phyloP scores from a whole-genome alignment of 2,329 filamentous ascomycete genomes.

The Karstenula rhodostoma region DNA sequence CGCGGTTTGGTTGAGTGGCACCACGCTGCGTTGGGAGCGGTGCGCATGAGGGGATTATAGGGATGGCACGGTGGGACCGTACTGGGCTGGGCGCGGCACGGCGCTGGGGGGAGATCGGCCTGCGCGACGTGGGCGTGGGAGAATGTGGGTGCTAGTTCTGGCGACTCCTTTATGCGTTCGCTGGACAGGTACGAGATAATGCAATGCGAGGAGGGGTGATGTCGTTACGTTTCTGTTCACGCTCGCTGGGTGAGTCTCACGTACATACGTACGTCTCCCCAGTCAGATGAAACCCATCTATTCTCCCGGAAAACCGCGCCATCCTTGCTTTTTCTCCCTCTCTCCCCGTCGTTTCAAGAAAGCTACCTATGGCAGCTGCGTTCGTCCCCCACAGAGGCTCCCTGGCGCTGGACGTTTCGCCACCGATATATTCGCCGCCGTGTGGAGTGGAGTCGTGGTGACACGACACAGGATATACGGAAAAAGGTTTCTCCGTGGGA shows the following conservation, averaged over 20 bases:
- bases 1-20: background rate
- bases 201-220: background rate
- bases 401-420: background rate
- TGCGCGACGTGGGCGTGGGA: background rate
- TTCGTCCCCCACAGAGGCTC: background rate
- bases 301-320: background rate
- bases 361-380: background rate
- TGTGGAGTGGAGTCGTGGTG: background rate
- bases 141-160: background rate
- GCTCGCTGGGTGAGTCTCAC: background rate
- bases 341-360: background rate
- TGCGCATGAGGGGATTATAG: conserved; percentile 11
- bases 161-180: conserved; percentile 3
- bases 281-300: background rate
- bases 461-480: background rate
- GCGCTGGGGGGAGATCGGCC: background rate
- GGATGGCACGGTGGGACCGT: background rate
- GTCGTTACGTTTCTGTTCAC: background rate
- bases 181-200: background rate
- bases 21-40: conserved; percentile 1
- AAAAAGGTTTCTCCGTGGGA: background rate
- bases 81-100: background rate
- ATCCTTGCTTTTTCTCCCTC: conserved; percentile 1
- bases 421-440: background rate
- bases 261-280: background rate